phyloP scores from a whole-genome alignment of 306 rosid species.

The Phaseolus lunatus region DNA sequence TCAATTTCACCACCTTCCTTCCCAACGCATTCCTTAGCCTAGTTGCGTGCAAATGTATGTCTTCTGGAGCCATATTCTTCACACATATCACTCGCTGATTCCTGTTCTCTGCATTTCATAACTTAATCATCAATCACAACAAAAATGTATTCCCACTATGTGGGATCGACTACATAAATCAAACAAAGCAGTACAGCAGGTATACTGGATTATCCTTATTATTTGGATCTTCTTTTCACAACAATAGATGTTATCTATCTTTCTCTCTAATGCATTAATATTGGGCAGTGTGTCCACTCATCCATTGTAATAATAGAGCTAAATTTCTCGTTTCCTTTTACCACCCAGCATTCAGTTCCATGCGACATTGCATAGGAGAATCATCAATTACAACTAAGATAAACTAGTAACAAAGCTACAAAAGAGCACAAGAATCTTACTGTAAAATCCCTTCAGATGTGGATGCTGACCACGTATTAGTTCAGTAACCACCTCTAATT shows the following conservation, averaged over 20 bases:
- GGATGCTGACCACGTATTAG: constrained; percentile 97
- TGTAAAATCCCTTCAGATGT: constrained; percentile 76
- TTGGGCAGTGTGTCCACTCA: background rate
- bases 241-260: background rate
- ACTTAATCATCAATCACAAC: constrained; percentile 25
- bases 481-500: constrained; percentile 81
- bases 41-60: constrained; percentile 65
- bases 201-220: background rate
- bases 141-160: background rate
- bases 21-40: constrained; percentile 88
- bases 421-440: constrained; percentile 54
- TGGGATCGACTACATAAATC: background rate
- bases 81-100: constrained; percentile 80
- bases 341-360: background rate
- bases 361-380: background rate
- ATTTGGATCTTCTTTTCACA: background rate
- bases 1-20: constrained; percentile 89
- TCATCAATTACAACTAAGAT: background rate
- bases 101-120: constrained; percentile 65
- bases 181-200: background rate
- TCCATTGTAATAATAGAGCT: background rate
- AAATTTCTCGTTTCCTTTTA: background rate
- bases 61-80: constrained; percentile 87
- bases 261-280: background rate
- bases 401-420: background rate